These are phyloP conservation scores for Nowakowskiella sp. DNA, from an alignment of 192 early-diverging fungal genomes.

Conservation along the genomic window DNA sequence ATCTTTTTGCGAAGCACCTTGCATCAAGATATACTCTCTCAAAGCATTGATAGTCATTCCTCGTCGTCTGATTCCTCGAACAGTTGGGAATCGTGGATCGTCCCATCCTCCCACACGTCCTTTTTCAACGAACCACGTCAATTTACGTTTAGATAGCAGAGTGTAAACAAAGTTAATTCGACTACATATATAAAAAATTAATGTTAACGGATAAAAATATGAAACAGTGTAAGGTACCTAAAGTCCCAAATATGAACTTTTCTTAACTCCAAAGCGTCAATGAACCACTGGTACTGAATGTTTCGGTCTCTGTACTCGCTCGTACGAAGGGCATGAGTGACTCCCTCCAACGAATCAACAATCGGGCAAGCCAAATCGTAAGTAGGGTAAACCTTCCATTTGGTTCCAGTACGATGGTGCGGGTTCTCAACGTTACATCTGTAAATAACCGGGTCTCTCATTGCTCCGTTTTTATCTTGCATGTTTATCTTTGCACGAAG, in stretches of 20 bases:
- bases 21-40: constrained; percentile 93
- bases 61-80: constrained; percentile 77
- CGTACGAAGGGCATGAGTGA: constrained; percentile 93
- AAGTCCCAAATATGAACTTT: constrained; percentile 93
- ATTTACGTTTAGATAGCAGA: constrained; percentile 94
- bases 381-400: constrained; percentile 96
- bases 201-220: not conserved
- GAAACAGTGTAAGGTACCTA: constrained; percentile 24
- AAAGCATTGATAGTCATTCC: constrained; percentile 98
- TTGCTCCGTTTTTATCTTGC: constrained; percentile 76
- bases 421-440: constrained; percentile 75
- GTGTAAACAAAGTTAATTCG: constrained; percentile 98
- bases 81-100: constrained; percentile 52
- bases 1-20: constrained; percentile 93
- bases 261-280: constrained; percentile 76
- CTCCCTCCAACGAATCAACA: constrained; percentile 93
- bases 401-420: constrained; percentile 83
- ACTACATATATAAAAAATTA: no score
- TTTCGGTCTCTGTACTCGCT: constrained; percentile 99
- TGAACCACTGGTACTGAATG: constrained; percentile 93
- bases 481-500: constrained; percentile 94
- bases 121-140: constrained; percentile 91
- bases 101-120: constrained; percentile 65
- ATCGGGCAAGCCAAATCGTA: constrained; percentile 99
- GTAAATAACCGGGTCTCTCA: constrained; percentile 97